Evolutionary conservation across 2,329 filamentous ascomycete species (phyloP).

Genomic region (Alternaria viburni): DNA sequence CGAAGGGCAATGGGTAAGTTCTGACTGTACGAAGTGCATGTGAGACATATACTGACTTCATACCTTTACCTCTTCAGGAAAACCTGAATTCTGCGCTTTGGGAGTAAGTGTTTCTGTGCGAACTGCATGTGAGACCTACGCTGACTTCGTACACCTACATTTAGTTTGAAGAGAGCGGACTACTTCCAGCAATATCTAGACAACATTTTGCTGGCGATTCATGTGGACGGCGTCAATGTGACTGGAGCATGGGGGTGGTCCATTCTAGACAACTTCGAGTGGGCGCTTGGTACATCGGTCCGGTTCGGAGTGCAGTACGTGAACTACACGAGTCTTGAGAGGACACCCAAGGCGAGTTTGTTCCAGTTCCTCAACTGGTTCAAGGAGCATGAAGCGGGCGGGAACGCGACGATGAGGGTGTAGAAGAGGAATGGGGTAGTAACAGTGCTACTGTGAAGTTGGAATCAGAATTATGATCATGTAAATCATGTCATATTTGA

Average conservation of each 20-base stretch:
- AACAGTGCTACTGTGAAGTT: not conserved
- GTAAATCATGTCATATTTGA: not conserved
- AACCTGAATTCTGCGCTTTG: slow-evolving; percentile 34
- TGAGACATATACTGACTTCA: not conserved
- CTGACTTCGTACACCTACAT: too few relatives aligned
- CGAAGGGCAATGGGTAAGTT: slow-evolving; percentile 37
- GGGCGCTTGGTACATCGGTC: slow-evolving; percentile 45
- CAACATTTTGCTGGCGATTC: slow-evolving; percentile 48
- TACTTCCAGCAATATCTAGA: slow-evolving; percentile 53
- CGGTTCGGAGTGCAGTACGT: slow-evolving; percentile 54
- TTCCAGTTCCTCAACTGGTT: slow-evolving; percentile 55
- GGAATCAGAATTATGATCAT: not conserved
- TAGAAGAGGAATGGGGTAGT: not conserved
- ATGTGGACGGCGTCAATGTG: slow-evolving; percentile 50
- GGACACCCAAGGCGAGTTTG: slow-evolving; percentile 52
- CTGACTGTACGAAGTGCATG: not conserved
- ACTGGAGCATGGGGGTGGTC: slow-evolving; percentile 53
- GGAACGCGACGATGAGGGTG: slow-evolving; percentile 37
- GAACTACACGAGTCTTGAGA: slow-evolving; percentile 50
- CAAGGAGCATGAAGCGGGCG: slow-evolving; percentile 36
- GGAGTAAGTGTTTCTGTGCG: slow-evolving; percentile 18
- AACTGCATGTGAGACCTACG: too few relatives aligned
- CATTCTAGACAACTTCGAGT: slow-evolving; percentile 53
- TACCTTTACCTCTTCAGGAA: not conserved
- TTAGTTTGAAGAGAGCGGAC: slow-evolving; percentile 50